phyloP scores from a whole-genome alignment of 192 early-diverging fungal genomes.

The Backusella westeae region DNA sequence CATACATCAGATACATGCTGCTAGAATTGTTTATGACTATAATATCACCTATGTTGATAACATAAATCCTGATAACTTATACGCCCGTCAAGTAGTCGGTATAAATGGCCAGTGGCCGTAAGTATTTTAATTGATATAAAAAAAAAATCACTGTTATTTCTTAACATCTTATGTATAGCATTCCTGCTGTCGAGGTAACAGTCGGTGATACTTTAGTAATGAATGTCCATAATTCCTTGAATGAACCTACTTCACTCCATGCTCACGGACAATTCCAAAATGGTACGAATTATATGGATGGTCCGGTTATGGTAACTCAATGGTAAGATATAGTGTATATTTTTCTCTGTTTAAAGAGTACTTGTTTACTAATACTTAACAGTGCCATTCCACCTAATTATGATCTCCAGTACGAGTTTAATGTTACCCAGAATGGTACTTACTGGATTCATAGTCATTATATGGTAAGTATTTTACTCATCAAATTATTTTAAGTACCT shows the following conservation, averaged over 20 bases:
- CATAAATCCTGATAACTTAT: slow-evolving; percentile 64
- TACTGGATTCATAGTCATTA: slow-evolving; percentile 84
- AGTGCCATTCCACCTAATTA: slow-evolving; percentile 64
- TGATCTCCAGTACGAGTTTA: slow-evolving; percentile 69
- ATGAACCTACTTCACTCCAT: slow-evolving; percentile 64
- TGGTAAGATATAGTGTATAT: slow-evolving; percentile 37
- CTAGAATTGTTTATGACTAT: slow-evolving; percentile 62
- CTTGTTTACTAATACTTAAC: neutral
- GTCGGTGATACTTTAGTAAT: slow-evolving; percentile 43
- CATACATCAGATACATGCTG: slow-evolving; percentile 36
- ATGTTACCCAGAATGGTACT: slow-evolving; percentile 69
- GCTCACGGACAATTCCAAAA: slow-evolving; percentile 82
- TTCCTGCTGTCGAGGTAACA: slow-evolving; percentile 43
- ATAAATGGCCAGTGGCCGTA: slow-evolving; percentile 68
- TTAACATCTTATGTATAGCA: slow-evolving; percentile 23
- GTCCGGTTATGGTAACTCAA: slow-evolving; percentile 66
- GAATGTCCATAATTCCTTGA: slow-evolving; percentile 51
- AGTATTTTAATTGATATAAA: slow-evolving; percentile 17
- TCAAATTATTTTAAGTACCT: neutral
- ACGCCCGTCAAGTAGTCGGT: slow-evolving; percentile 58
- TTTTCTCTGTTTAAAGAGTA: neutral
- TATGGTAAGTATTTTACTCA: slow-evolving; percentile 23
- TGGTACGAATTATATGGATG: slow-evolving; percentile 69
- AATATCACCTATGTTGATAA: slow-evolving; percentile 56
- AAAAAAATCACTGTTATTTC: neutral